Evolutionary conservation across 2,329 filamentous ascomycete species (phyloP), one percentile per base, ranked within the genome.

Genomic region (Scedosporium dehoogii): DNA sequence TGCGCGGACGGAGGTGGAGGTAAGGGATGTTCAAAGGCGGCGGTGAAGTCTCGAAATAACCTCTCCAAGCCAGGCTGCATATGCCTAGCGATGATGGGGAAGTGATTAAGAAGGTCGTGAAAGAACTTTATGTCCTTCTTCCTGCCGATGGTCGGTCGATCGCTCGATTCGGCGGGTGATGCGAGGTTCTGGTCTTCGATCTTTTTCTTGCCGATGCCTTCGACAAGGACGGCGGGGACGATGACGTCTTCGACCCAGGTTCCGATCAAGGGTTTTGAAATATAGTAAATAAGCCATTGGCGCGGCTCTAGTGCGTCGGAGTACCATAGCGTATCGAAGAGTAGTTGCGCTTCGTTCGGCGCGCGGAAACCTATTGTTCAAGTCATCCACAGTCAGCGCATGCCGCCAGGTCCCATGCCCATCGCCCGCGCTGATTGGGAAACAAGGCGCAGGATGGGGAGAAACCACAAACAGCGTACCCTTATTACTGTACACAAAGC

Each of bases 271-370:
- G 94, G 94, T 60, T 85, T 87, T 27, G 93, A 94, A 66, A 99
- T 96, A 74, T 92, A 97, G 81, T 97, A 97, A 64, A 99, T 83
- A 53, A 99, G 85, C 92, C 94, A 99, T 81, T 92, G 91, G 68
- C 92, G 88, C 14, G 91, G 88, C 69, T 97, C 93, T 69, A 90
- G 84, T n/a, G 85, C 86, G 70, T 97, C 91, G 58, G 91, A 88
- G 70, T 96, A 96, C 83, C 91, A 97, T 46, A 96, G 83, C 44
- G 84, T 81, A 74, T 99, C 96, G 71, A 84, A 84, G 63, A 97
- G 79, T 41, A 97, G 79, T 71, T 94, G 92, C 38, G 92, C 91
- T 72, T 97, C 94, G 66, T 91, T 92, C 65, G 97, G 80, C 41
- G 86, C 86, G 77, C 94, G 96, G 82, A 97, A 99, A 60, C 92